Percentiles rank a stretch among this genome's conserved stretches.
Evolutionary conservation across 306 rosid species (phyloP).

Genomic region (Begonia fuchsioides): DNA sequence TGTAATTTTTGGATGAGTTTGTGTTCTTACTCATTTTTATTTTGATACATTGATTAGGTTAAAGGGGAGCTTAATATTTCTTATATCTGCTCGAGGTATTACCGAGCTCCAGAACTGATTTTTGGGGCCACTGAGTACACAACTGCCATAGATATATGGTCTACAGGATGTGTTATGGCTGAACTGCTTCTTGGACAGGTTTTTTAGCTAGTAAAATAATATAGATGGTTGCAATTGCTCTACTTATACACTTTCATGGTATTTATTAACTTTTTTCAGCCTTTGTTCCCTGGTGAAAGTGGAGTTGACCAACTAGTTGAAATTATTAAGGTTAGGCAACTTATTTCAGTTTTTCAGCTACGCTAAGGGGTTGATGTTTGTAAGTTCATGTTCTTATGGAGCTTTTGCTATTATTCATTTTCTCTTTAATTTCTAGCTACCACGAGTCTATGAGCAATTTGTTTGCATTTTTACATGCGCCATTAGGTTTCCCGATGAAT

Average conservation of each 20-base stretch:
- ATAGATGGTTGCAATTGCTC: neutral
- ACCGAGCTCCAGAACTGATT: slow-evolving; percentile 96
- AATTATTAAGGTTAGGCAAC: slow-evolving; percentile 70
- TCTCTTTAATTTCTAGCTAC: no score
- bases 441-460: no score
- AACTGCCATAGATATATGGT: slow-evolving; percentile 96
- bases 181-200: slow-evolving; percentile 98
- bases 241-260: neutral
- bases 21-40: neutral
- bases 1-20: slow-evolving; percentile 10
- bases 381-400: no score
- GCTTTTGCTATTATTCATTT: no score
- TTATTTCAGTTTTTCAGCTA: no score
- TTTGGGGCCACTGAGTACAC: slow-evolving; percentile 98
- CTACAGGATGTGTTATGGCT: slow-evolving; percentile 99
- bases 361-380: no score
- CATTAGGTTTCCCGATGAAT: no score
- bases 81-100: slow-evolving; percentile 96
- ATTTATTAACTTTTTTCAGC: slow-evolving; percentile 37
- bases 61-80: slow-evolving; percentile 98
- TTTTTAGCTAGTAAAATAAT: slow-evolving; percentile 11
- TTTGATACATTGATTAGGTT: slow-evolving; percentile 33
- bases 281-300: slow-evolving; percentile 97
- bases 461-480: no score
- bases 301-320: slow-evolving; percentile 99